These are phyloP conservation scores for Lichtheimia ramosa DNA, from an alignment of 371 early-diverging fungal species.

Conservation along the genomic window DNA sequence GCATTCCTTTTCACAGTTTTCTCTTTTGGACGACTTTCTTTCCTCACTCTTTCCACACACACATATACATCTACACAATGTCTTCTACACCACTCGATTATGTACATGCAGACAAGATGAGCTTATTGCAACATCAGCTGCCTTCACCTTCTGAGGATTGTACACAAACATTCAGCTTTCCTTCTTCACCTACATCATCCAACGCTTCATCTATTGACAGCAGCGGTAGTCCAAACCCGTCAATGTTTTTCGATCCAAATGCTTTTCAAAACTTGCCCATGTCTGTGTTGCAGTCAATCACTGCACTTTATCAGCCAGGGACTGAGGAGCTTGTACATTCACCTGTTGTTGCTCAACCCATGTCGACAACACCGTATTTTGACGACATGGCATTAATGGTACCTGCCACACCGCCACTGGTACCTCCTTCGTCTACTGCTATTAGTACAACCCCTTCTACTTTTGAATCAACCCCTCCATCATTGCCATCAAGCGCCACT, in stretches of 20 bases:
- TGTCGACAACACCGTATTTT: not conserved
- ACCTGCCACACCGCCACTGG: not conserved
- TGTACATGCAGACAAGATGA: not conserved
- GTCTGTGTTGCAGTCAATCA: constrained; percentile 16
- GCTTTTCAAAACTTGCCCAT: constrained; percentile 32
- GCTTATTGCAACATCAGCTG: constrained; percentile 5
- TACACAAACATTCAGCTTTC: constrained; percentile 4
- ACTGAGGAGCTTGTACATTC: not conserved
- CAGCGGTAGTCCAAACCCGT: not conserved
- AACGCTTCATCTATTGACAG: constrained; percentile 7
- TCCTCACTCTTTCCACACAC: no score
- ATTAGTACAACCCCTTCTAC: not conserved
- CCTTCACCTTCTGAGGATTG: constrained; percentile 3
- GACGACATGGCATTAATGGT: not conserved
- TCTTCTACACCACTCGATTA: not conserved
- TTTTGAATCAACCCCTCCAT: not conserved
- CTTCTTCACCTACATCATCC: constrained; percentile 16
- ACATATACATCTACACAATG: no score
- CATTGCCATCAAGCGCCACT: not conserved
- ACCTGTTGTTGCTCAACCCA: no score
- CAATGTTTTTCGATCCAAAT: constrained; percentile 22
- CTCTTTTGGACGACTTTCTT: no score
- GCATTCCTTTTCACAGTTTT: no score
- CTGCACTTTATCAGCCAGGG: constrained; percentile 10
- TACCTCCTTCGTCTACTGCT: not conserved